Percentiles rank a stretch among this genome's conserved stretches.
Conservation (phyloP, 192 early-diverging fungal genomes). For the Rhizophagus sp. region DNA sequence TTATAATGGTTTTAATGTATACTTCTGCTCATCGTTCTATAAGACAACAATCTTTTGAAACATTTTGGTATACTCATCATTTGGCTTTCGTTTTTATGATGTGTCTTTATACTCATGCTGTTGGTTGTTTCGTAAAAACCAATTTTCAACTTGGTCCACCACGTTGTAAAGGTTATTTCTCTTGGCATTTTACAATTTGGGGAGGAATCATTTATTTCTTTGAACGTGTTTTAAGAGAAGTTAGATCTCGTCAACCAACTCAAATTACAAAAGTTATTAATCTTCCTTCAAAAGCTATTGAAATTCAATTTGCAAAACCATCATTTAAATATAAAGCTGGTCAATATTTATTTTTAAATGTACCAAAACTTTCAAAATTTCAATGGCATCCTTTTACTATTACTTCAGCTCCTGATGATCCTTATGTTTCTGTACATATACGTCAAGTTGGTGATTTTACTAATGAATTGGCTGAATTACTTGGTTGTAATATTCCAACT, state of each 20-base stretch:
- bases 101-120: constrained; percentile 66
- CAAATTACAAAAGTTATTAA: constrained; percentile 68
- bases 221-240: constrained; percentile 62
- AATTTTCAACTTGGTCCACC: constrained; percentile 23
- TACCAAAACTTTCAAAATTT: constrained; percentile 61
- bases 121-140: constrained; percentile 52
- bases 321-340: constrained; percentile 56
- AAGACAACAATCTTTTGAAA: constrained; percentile 65
- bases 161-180: constrained; percentile 38
- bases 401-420: constrained; percentile 46
- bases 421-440: constrained; percentile 46
- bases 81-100: constrained; percentile 64
- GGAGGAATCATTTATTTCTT: constrained; percentile 59
- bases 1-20: constrained; percentile 65
- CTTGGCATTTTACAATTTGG: constrained; percentile 51
- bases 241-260: constrained; percentile 53
- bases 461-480: constrained; percentile 35
- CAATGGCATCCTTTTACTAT: constrained; percentile 83
- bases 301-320: constrained; percentile 63
- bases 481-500: constrained; percentile 31
- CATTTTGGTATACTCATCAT: constrained; percentile 82
- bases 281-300: constrained; percentile 70
- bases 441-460: constrained; percentile 50
- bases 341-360: constrained; percentile 74
- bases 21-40: constrained; percentile 59